These are phyloP conservation scores for Plantago elongata DNA, from an alignment of 257 asterid genomes.

Conservation along the genomic window DNA sequence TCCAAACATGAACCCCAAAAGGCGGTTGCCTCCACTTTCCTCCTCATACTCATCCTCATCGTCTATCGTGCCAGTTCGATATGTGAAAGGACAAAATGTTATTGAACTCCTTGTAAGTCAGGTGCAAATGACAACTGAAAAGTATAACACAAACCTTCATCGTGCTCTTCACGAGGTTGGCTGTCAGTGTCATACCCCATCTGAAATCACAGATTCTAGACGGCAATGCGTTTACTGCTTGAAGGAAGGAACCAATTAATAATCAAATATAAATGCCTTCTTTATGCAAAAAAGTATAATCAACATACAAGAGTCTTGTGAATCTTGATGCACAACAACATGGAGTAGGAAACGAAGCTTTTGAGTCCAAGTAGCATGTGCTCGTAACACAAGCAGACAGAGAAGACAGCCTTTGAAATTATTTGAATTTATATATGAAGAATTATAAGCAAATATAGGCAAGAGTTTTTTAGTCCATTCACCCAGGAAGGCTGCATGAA, in stretches of 20 bases:
- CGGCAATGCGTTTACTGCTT: neutral
- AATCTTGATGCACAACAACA: too few relatives aligned
- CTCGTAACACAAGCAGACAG: too few relatives aligned
- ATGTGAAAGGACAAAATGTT: conserved; percentile 6
- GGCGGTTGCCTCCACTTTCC: conserved; percentile 72
- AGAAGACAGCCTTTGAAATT: too few relatives aligned
- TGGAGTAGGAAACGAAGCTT: too few relatives aligned
- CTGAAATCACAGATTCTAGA: neutral
- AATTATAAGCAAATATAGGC: too few relatives aligned
- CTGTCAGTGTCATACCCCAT: conserved; percentile 17
- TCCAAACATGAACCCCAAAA: conserved; percentile 96
- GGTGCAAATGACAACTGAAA: neutral
- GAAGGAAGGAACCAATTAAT: neutral
- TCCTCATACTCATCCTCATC: conserved; percentile 96
- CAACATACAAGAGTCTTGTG: too few relatives aligned
- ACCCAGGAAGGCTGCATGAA: too few relatives aligned
- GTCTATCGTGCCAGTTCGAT: conserved; percentile 44
- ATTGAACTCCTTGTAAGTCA: too few relatives aligned
- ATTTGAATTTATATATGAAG: too few relatives aligned
- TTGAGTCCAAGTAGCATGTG: too few relatives aligned
- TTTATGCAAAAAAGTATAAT: too few relatives aligned
- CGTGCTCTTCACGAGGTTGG: neutral
- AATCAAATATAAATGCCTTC: neutral
- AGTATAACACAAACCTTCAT: conserved; percentile 12
- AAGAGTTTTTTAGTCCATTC: too few relatives aligned